Conservation (phyloP, 495 filamentous ascomycete species). For the Trichoderma reesei region DNA sequence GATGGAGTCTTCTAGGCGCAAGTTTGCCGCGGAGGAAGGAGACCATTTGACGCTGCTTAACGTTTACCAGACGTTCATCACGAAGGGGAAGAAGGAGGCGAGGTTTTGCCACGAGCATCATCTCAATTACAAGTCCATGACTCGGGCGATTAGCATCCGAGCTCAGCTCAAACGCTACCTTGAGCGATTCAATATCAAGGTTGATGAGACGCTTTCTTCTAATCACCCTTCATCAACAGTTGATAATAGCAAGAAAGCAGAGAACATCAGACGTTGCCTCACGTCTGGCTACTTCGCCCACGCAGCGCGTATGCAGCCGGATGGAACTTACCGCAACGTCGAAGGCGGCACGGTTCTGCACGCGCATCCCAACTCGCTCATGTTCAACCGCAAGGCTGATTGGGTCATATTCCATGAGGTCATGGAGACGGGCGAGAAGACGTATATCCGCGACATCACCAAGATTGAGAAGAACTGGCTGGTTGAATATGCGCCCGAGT, state of each 20-base stretch:
- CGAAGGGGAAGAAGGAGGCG: slow-evolving; percentile 71
- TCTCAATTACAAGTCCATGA: slow-evolving; percentile 77
- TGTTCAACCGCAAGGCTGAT: slow-evolving; percentile 97
- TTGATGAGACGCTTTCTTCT: slow-evolving; percentile 46
- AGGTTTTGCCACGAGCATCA: slow-evolving; percentile 81
- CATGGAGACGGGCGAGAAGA: slow-evolving; percentile 84
- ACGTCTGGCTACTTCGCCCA: slow-evolving; percentile 92
- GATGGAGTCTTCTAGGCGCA: slow-evolving; percentile 61
- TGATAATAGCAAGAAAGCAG: slow-evolving; percentile 38
- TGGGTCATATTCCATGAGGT: slow-evolving; percentile 98
- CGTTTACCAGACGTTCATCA: slow-evolving; percentile 83
- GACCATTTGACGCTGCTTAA: slow-evolving; percentile 94
- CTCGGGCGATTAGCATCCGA: slow-evolving; percentile 74
- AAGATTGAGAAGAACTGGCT: slow-evolving; percentile 89
- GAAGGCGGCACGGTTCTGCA: slow-evolving; percentile 63
- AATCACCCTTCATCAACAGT: not conserved
- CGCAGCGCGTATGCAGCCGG: slow-evolving; percentile 89
- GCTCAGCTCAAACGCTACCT: slow-evolving; percentile 80
- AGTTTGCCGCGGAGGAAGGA: slow-evolving; percentile 88
- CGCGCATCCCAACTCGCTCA: slow-evolving; percentile 85
- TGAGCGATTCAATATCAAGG: slow-evolving; percentile 69
- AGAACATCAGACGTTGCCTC: slow-evolving; percentile 76
- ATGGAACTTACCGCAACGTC: slow-evolving; percentile 81
- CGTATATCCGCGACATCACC: slow-evolving; percentile 81
- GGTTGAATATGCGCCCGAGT: slow-evolving; percentile 77